phyloP scores from a whole-genome alignment of 2,329 filamentous ascomycete species.

The Stagonosporopsis tanaceti region DNA sequence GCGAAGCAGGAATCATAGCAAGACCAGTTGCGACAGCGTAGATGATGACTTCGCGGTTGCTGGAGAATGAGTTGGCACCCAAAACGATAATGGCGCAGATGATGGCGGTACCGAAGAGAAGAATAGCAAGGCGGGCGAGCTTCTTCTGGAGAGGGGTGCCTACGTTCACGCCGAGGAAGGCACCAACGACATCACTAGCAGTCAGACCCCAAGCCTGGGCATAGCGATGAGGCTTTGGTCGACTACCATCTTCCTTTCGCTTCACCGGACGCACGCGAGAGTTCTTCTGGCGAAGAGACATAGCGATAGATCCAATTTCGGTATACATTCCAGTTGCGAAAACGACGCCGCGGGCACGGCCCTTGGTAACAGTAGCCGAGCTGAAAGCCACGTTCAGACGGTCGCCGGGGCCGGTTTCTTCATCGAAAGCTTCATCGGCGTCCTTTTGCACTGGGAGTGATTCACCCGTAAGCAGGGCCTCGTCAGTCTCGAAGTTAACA shows the following conservation, averaged over 20 bases:
- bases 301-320: conserved; percentile 76
- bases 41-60: conserved; percentile 49
- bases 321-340: conserved; percentile 74
- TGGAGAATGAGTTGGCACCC: conserved; percentile 46
- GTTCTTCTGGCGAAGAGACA: conserved; percentile 65
- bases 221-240: conserved; percentile 42
- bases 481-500: conserved; percentile 79
- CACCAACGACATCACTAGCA: conserved; percentile 46
- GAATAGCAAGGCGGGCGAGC: conserved; percentile 44
- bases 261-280: conserved; percentile 50
- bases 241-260: conserved; percentile 45
- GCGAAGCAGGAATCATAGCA: conserved; percentile 48
- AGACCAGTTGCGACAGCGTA: conserved; percentile 49
- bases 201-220: conserved; percentile 62
- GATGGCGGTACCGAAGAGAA: conserved; percentile 44
- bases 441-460: conserved; percentile 72
- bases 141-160: conserved; percentile 50
- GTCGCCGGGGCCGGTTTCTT: conserved; percentile 69
- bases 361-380: conserved; percentile 73
- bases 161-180: conserved; percentile 51
- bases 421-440: conserved; percentile 60
- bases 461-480: conserved; percentile 75
- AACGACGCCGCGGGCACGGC: conserved; percentile 72
- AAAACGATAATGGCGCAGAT: conserved; percentile 48
- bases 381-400: conserved; percentile 74